Conservation (phyloP, 2,329 filamentous ascomycete species). For the Sporothrix protearum region DNA sequence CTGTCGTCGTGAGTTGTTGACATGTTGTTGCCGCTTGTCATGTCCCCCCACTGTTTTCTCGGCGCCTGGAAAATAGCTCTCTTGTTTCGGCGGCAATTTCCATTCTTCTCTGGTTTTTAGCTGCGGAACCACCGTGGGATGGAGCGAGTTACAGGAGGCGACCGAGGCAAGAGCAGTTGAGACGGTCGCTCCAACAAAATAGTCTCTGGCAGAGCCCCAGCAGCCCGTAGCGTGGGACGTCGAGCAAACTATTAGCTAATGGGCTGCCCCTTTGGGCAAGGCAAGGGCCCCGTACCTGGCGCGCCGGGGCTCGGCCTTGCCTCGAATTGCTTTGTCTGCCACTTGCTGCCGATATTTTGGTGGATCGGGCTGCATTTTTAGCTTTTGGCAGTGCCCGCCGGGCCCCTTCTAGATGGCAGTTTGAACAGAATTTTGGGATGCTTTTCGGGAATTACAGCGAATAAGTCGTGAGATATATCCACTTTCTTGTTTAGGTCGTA, state of each 20-base stretch:
- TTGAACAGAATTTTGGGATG: not conserved
- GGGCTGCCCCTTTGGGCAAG: slow-evolving; percentile 19
- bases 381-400: not conserved
- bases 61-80: not conserved
- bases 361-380: not conserved
- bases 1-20: not conserved
- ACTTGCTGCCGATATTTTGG: not conserved
- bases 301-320: not conserved
- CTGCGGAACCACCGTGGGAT: slow-evolving; percentile 16
- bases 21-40: not conserved
- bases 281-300: not conserved
- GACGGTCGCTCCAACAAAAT: not conserved
- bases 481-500: slow-evolving; percentile 6
- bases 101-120: not conserved
- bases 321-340: not conserved
- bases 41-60: not conserved
- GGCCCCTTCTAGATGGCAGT: not conserved
- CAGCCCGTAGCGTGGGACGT: slow-evolving; percentile 1
- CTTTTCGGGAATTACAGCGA: not conserved
- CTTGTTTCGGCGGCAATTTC: not conserved
- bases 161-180: not conserved
- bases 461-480: not conserved
- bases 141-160: not conserved
- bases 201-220: not conserved
- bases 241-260: slow-evolving; percentile 23